These are phyloP conservation scores for Haplosporangium sp. DNA, from an alignment of 371 early-diverging fungal genomes.

Conservation along the genomic window DNA sequence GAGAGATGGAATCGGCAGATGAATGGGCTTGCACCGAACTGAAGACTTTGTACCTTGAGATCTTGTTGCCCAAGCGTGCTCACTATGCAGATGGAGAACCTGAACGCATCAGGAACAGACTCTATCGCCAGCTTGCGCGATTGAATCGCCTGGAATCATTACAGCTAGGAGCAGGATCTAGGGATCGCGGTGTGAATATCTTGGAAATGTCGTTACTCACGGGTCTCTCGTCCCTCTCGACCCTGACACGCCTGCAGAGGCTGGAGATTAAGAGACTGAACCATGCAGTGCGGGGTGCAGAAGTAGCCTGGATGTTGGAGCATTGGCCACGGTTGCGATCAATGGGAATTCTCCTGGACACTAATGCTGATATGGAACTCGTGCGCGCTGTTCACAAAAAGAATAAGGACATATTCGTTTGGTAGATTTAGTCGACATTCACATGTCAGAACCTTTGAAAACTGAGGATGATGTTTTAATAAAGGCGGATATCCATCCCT, in stretches of 20 bases:
- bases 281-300: slow-evolving; percentile 25
- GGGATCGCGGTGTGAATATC: slow-evolving; percentile 34
- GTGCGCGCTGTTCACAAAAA: slow-evolving; percentile 5
- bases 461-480: neutral
- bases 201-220: slow-evolving; percentile 40
- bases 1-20: slow-evolving; percentile 36
- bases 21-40: slow-evolving; percentile 24
- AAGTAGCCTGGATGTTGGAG: slow-evolving; percentile 28
- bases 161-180: slow-evolving; percentile 30
- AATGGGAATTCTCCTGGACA: slow-evolving; percentile 27
- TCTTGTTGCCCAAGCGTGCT: slow-evolving; percentile 25
- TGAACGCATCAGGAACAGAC: slow-evolving; percentile 14
- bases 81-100: slow-evolving; percentile 31
- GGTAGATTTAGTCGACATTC: slow-evolving; percentile 13
- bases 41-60: slow-evolving; percentile 21
- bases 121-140: slow-evolving; percentile 26
- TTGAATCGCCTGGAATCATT: slow-evolving; percentile 8
- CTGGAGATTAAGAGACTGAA: slow-evolving; percentile 34
- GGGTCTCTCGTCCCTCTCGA: slow-evolving; percentile 12
- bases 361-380: slow-evolving; percentile 21
- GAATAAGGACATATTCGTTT: slow-evolving; percentile 14
- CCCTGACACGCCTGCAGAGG: slow-evolving; percentile 11
- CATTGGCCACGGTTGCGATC: slow-evolving; percentile 21
- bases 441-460: neutral
- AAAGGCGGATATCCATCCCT: slow-evolving; percentile 31